phyloP scores from a whole-genome alignment of 768 basidiomycete species.

The Rossbeevera mucosa region DNA sequence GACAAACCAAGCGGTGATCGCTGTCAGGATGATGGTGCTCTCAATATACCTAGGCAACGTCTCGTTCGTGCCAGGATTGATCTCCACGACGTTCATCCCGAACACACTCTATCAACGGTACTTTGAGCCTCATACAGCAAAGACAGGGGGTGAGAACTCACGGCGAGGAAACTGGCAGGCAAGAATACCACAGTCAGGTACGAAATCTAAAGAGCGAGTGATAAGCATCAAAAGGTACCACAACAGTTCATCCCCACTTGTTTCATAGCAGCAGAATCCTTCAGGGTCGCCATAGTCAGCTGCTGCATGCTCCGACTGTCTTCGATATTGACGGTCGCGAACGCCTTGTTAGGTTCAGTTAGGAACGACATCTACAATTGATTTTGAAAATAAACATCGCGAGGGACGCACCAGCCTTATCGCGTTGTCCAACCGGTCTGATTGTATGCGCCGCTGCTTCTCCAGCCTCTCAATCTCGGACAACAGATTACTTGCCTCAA shows the following conservation, averaged over 20 bases:
- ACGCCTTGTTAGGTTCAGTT: conserved; percentile 38
- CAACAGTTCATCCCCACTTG: conserved; percentile 12
- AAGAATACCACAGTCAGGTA: conserved; percentile 61
- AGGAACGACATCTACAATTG: neutral
- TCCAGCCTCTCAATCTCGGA: conserved; percentile 41
- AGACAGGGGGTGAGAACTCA: conserved; percentile 13
- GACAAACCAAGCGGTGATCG: conserved; percentile 51
- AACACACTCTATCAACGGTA: conserved; percentile 28
- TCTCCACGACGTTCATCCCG: conserved; percentile 30
- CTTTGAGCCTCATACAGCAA: neutral
- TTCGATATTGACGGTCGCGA: conserved; percentile 55
- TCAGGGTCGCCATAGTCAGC: conserved; percentile 44
- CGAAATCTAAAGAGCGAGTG: conserved; percentile 36
- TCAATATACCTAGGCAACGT: conserved; percentile 38
- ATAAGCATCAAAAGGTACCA: neutral
- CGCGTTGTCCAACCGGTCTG: conserved; percentile 30
- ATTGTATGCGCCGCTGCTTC: conserved; percentile 25
- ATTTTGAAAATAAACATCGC: neutral
- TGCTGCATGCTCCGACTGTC: conserved; percentile 50
- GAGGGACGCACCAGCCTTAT: conserved; percentile 25
- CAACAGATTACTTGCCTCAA: conserved; percentile 28
- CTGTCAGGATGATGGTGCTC: conserved; percentile 47
- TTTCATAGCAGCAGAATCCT: conserved; percentile 40
- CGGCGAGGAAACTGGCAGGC: conserved; percentile 45
- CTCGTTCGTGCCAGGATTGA: conserved; percentile 23